phyloP scores from a whole-genome alignment of 345 rosid species.

The Euphorbia tirucalli region DNA sequence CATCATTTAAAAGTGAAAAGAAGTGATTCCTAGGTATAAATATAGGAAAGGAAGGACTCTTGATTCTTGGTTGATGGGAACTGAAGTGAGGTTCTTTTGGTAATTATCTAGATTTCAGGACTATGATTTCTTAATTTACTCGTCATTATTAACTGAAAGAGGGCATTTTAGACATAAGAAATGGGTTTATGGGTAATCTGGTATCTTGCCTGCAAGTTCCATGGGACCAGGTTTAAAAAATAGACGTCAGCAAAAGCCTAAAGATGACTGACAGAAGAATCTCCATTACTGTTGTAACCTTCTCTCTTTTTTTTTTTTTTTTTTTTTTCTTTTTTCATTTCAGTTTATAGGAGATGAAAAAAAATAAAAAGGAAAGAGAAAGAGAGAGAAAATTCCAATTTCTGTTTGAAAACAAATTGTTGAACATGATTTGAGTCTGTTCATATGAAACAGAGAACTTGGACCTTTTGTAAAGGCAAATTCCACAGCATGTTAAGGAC shows the following conservation, averaged over 20 bases:
- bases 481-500: slow-evolving; percentile 42
- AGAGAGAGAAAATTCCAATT: slow-evolving; percentile 28
- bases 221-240: slow-evolving; percentile 37
- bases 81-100: slow-evolving; percentile 22
- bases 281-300: slow-evolving; percentile 54
- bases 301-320: slow-evolving; percentile 31
- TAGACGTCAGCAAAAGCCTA: slow-evolving; percentile 46
- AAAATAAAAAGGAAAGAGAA: background rate
- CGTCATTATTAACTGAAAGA: slow-evolving; percentile 3
- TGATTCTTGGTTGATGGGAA: slow-evolving; percentile 24
- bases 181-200: slow-evolving; percentile 28
- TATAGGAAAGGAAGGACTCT: slow-evolving; percentile 15
- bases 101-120: background rate
- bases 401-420: slow-evolving; percentile 38
- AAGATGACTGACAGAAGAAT: slow-evolving; percentile 54
- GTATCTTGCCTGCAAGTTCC: slow-evolving; percentile 39
- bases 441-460: slow-evolving; percentile 49
- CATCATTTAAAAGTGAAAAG: slow-evolving; percentile 23
- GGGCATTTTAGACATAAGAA: slow-evolving; percentile 22
- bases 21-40: slow-evolving; percentile 23
- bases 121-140: slow-evolving; percentile 12
- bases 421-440: slow-evolving; percentile 46
- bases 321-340: too few species aligned
- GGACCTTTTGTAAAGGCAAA: slow-evolving; percentile 46
- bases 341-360: slow-evolving; percentile 19